phyloP scores from a whole-genome alignment of 768 basidiomycete species.

The Suillus fuscotomentosus region DNA sequence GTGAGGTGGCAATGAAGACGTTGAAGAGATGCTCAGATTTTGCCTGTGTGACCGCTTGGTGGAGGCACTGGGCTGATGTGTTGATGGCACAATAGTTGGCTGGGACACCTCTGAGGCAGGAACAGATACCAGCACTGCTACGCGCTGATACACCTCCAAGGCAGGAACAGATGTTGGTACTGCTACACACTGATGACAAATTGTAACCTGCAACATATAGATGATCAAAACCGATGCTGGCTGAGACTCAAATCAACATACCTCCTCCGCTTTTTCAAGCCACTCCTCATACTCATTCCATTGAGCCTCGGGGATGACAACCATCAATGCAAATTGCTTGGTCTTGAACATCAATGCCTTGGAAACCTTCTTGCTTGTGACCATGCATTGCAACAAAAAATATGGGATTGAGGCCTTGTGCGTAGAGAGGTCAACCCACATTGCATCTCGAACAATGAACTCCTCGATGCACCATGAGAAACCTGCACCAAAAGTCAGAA shows the following conservation, averaged over 20 bases:
- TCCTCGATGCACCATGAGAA: not conserved
- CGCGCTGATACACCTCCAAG: no score
- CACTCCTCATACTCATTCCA: conserved; percentile 7
- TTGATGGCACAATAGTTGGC: no score
- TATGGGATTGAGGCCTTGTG: not conserved
- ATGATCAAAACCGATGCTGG: no score
- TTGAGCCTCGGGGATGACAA: conserved; percentile 3
- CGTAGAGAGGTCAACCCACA: conserved; percentile 7
- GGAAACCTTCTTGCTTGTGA: not conserved
- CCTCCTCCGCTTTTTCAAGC: not conserved
- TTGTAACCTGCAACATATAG: no score
- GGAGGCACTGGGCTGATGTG: not conserved
- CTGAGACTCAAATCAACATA: no score
- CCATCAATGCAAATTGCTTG: conserved; percentile 3
- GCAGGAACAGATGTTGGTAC: no score
- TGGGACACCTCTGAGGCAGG: no score
- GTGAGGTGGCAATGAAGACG: not conserved
- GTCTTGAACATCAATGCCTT: not conserved
- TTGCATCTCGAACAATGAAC: not conserved
- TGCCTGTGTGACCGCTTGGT: not conserved
- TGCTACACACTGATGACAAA: not conserved
- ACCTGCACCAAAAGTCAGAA: not conserved
- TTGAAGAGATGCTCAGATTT: not conserved
- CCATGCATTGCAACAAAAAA: conserved; percentile 3
- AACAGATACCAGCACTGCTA: no score